These are phyloP conservation scores for Xylaria intraflava DNA, from an alignment of 495 filamentous ascomycete genomes.

Conservation along the genomic window DNA sequence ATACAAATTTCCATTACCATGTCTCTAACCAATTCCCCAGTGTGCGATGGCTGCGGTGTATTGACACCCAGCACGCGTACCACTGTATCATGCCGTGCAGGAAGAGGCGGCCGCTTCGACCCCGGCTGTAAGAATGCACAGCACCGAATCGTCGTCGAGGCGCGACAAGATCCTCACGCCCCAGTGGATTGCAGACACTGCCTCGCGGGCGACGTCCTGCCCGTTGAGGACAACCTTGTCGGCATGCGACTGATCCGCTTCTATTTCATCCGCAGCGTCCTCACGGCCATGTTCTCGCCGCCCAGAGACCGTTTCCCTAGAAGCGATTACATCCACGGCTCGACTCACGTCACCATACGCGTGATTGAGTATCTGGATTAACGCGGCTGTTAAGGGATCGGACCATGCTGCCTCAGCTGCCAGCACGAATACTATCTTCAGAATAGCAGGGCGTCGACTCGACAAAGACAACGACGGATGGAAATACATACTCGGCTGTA, in stretches of 20 bases:
- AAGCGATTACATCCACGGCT: background rate
- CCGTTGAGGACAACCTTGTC: background rate
- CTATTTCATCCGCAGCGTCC: background rate
- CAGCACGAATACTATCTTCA: no score
- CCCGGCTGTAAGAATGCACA: background rate
- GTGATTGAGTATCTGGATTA: no score
- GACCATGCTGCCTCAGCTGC: no score
- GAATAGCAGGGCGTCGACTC: no score
- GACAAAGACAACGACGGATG: no score
- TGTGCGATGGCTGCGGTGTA: background rate
- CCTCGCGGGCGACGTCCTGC: background rate
- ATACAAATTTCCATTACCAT: background rate
- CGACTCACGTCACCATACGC: background rate
- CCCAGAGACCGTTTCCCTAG: background rate
- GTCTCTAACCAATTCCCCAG: background rate
- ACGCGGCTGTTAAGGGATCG: no score
- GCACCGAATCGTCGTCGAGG: no score
- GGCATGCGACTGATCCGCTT: background rate
- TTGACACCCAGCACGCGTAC: background rate
- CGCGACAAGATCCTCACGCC: no score
- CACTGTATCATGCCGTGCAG: background rate
- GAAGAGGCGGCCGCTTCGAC: background rate
- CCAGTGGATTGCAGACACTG: background rate
- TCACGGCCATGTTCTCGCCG: background rate
- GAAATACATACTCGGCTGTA: no score